Percentiles rank a stretch among this genome's conserved stretches.
These are phyloP conservation scores for Talaromyces sp. DNA, from an alignment of 2,329 filamentous ascomycete species.

Conservation along the genomic window DNA sequence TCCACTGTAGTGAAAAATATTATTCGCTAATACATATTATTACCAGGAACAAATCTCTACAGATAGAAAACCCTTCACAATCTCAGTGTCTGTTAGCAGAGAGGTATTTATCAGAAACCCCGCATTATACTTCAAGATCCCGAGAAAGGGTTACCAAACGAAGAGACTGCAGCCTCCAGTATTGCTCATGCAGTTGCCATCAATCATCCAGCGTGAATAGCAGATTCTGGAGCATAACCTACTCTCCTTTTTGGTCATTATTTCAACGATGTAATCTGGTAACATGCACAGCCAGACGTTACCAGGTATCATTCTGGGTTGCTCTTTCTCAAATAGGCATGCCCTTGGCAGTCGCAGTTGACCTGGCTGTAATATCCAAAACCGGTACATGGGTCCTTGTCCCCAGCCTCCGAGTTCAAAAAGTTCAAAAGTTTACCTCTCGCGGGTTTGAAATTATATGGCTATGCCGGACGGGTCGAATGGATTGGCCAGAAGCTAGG, in stretches of 20 bases:
- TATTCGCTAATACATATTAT: not conserved
- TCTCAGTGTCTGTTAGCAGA: not conserved
- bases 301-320: not conserved
- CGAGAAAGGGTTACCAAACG: not conserved
- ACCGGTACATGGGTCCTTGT: not conserved
- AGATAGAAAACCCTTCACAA: not conserved
- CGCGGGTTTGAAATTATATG: not conserved
- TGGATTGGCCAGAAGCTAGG: not conserved
- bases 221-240: not conserved
- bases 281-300: not conserved
- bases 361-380: not conserved
- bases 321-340: not conserved
- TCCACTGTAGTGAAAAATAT: not conserved
- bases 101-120: not conserved
- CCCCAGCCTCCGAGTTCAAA: not conserved
- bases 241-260: not conserved
- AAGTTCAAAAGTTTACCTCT: not conserved
- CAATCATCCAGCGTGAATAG: not conserved
- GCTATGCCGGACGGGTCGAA: not conserved
- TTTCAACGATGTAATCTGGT: not conserved
- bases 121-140: not conserved
- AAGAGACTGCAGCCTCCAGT: not conserved
- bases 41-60: not conserved
- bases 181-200: not conserved
- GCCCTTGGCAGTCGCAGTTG: not conserved